Conservation (phyloP, 2,329 filamentous ascomycete genomes). For the Microsporum ferrugineum region DNA sequence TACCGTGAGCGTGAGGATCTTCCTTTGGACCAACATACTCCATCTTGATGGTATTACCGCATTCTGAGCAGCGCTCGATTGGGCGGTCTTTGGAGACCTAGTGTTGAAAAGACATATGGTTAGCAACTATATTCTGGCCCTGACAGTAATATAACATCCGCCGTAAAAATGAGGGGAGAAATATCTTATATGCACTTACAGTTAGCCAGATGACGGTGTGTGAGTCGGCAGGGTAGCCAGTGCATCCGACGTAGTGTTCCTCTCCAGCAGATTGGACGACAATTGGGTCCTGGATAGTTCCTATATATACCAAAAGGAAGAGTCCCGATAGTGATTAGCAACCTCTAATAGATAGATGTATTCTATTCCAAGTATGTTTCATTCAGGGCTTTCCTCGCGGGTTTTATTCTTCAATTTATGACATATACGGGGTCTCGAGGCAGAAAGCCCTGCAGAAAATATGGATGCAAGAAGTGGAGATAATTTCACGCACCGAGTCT, state of each 20-base stretch:
- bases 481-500: constrained; percentile 55
- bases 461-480: not conserved
- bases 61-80: constrained; percentile 90
- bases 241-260: constrained; percentile 96
- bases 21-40: constrained; percentile 81
- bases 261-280: constrained; percentile 81
- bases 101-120: constrained; percentile 6
- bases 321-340: not conserved
- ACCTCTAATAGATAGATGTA: no score
- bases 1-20: constrained; percentile 45
- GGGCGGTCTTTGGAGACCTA: constrained; percentile 82
- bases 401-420: not conserved
- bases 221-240: constrained; percentile 82
- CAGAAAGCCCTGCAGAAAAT: not conserved
- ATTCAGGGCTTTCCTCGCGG: not conserved
- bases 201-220: constrained; percentile 86
- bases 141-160: not conserved
- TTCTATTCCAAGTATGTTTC: not conserved
- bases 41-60: constrained; percentile 95
- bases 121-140: not conserved
- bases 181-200: constrained; percentile 41
- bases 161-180: not conserved
- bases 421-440: not conserved
- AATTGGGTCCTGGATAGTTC: constrained; percentile 83
- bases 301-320: constrained; percentile 34